Evolutionary conservation across 371 early-diverging fungal genomes (phyloP), one percentile per base, ranked within the genome.

Genomic region (Batrachochytrium dendrobatidis): DNA sequence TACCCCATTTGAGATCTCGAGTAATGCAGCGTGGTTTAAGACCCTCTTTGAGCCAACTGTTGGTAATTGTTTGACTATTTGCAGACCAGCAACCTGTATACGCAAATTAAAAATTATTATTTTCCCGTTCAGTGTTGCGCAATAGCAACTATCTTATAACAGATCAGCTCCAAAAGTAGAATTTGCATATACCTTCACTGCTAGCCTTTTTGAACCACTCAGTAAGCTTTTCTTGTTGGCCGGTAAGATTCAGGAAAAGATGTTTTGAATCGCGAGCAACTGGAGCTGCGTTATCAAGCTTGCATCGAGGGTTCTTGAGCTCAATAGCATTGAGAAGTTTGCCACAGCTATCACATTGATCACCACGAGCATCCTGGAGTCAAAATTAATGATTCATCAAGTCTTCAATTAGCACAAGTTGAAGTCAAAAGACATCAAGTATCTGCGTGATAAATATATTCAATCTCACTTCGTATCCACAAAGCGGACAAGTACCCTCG

Each of bases 1-100:
- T 95, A 53, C 99, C 99, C 99, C 99, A 99, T 72, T 96, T 98
- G 68, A 99, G 77, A 65, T 99, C 99, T 65, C 99, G 89, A 20
- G 99, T 99, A 67, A 99, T 99, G 77, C 99, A 98, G 56, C 99
- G 88, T 48, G 93, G 87, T 60, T 79, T 82, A 58, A 99, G 80
- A 7, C 99, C 99, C 75, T 96, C 95, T 73, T 89, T 86, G 64
- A 99, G 81, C 99, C 99, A 99, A 29, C 88, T 81, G 58, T 87
- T 80, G 4, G 99, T 95, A 63, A 99, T 98, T 34, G 82, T 72
- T 52, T 87, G 80, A 57, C 94, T 89, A 76, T 99, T 99, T 55
- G 80, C 31, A 17, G 95, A 86, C 99, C 99, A 99, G 55, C 78
- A 79, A 43, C 85, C 82, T 56, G 51, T 17, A 0, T 10, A 17